Evolutionary conservation across 257 asterid genomes (phyloP), one percentile per base, ranked within the genome.

Genomic region (Fraxinus anomala): DNA sequence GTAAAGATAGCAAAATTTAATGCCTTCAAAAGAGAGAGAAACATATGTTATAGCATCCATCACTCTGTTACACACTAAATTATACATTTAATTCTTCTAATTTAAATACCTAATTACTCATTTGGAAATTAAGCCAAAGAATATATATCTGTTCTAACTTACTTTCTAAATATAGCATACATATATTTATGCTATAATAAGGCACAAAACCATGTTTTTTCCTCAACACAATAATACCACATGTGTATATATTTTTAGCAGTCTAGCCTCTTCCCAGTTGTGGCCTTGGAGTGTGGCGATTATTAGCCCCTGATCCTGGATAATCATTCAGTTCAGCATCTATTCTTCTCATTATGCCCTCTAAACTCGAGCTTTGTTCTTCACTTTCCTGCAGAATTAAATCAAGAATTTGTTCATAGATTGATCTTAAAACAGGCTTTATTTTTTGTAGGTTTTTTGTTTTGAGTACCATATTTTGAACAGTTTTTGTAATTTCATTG

Each of bases 261-360:
- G 42, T 84, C 86, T 88, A 85, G 36, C 54, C 73, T 85, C 84
- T 82, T 8, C 82, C 85, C 16, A 31, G 14, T 72, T 83, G 80
- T 26, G 94, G 72, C 79, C 76, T 83, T n/a, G 94, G 94, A 16
- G 85, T 89, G 70, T 89, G 94, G 72, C 94, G 94, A 73, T 85
- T 81, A 79, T 89, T 89, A 7, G 94, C 90, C 72, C 92, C 92
- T 1, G 94, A 86, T 39, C 92, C 92, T 6, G 92, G 89, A 77
- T 89, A 89, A 68, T 89, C 94, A 69, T 85, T 77, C 69, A 86
- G 63, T 82, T 89, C 88, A 30, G 83, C 73, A 0, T 82, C 86
- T 84, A 82, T 77, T 73, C 84, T 68, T 74, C 84, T 80, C 63
- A 37, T 51, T 14, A 14, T 66, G 0, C 14, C 42, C 61, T 40